Percentiles rank a stretch among this genome's conserved stretches.
These are phyloP conservation scores for Rhizopus stolonifer DNA, from an alignment of 371 early-diverging fungal species.

Conservation along the genomic window DNA sequence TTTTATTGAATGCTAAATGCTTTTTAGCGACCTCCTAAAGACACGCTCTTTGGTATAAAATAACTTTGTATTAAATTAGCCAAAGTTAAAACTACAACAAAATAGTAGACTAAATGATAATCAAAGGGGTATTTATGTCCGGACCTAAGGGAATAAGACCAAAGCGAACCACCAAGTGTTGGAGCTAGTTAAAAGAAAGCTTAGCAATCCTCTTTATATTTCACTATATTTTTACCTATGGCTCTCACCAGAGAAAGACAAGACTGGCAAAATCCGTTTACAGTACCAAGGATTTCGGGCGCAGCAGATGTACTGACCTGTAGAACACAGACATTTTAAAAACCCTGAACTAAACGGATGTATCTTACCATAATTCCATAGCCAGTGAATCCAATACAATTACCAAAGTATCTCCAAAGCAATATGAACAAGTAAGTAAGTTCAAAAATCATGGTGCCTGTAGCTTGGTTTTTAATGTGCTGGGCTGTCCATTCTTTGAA, in stretches of 20 bases:
- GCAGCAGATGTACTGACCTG: constrained; percentile 63
- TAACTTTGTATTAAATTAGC: constrained; percentile 40
- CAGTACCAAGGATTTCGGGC: constrained; percentile 57
- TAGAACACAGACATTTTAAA: neutral
- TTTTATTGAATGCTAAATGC: no score
- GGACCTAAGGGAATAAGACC: constrained; percentile 60
- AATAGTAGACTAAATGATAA: constrained; percentile 59
- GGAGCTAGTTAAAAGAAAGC: constrained; percentile 36
- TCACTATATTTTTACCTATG: constrained; percentile 39
- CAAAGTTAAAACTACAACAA: constrained; percentile 38
- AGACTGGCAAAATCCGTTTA: constrained; percentile 70
- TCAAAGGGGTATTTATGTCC: constrained; percentile 64
- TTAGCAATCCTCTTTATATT: neutral
- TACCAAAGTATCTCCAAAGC: constrained; percentile 46
- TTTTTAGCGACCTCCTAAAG: constrained; percentile 9
- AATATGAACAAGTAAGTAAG: constrained; percentile 37
- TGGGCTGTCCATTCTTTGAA: constrained; percentile 25
- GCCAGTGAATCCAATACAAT: constrained; percentile 60
- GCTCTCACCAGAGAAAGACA: constrained; percentile 62
- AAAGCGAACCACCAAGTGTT: constrained; percentile 63
- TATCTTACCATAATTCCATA: constrained; percentile 57
- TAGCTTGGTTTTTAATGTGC: constrained; percentile 15
- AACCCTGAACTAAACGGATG: neutral
- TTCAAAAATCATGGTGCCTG: constrained; percentile 23
- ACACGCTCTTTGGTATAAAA: constrained; percentile 30